Base-by-base conservation (phyloP, 306 rosid genomes). In the Pueraria montana region DNA sequence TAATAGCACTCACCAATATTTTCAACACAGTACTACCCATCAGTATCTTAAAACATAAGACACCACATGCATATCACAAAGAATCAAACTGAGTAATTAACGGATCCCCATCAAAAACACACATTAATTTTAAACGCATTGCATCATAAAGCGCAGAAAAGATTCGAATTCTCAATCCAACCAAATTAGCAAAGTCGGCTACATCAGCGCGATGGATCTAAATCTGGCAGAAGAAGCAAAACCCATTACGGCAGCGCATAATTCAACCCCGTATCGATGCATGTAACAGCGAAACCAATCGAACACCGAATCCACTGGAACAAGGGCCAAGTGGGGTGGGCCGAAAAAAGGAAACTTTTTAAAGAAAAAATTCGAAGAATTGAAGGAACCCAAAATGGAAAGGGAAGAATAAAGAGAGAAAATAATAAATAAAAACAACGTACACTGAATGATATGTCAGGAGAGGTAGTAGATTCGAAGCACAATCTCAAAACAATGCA, bases 211-310 rank as follows among this genome's bases (percentile, higher is more conserved):
- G 64, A 80, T 85, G 87, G 88, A 88, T 85, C 86, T 85, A 88
- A 87, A 88, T 86, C 88, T 77, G 17, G 30, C 53, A 63, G 53
- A 80, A 78, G 48, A 87, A 76, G 26, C 17, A 50, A 72, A 55
- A 76, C 77, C 79, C 77, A 65, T 74, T 0, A 46, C 20, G 20
- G 7, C 2, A 88, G 73, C 50, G 46, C 83, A 65, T 32, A 88
- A 88, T 87, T 80, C 86, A 64, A 85, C 77, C 66, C 55, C 30
- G 38, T 16, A 23, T 59, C 74, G 53, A 55, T 89, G 94, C 94
- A 91, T 92, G 91, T 77, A 23, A 82, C 49, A 2, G 27, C 32
- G 49, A 76, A 81, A 81, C n/a, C 17, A 26, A 78, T 78, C 66
- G 64, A 56, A 53, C 64, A 70, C 17, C 14, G 65, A 84, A 84